phyloP scores from a whole-genome alignment of 495 filamentous ascomycete species.

The Penicillium cosmopolitanum region DNA sequence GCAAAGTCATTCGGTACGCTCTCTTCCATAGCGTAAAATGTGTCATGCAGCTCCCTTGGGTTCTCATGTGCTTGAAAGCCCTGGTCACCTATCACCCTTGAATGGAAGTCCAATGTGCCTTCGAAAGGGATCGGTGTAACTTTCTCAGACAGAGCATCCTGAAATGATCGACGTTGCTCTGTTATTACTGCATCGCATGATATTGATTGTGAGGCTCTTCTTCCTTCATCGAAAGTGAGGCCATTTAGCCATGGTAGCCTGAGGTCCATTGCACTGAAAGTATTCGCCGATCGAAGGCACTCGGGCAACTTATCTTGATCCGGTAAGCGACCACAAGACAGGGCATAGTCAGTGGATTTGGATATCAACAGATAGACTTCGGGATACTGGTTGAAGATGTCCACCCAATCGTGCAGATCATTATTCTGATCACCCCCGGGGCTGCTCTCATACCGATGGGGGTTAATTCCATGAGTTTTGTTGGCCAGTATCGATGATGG shows the following conservation, averaged over 20 bases:
- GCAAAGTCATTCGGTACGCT: too few species aligned
- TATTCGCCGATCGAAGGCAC: not conserved
- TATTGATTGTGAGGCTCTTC: too few species aligned
- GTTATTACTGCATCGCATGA: too few species aligned
- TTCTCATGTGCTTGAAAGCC: too few species aligned
- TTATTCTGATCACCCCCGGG: not conserved
- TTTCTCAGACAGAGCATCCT: too few species aligned
- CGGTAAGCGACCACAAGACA: slow-evolving; percentile 1
- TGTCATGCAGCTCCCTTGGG: too few species aligned
- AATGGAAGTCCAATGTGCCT: too few species aligned
- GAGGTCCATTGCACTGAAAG: not conserved
- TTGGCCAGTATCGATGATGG: not conserved
- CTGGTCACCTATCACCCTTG: too few species aligned
- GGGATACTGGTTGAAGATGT: not conserved
- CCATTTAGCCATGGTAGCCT: not conserved
- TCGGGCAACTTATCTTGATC: slow-evolving; percentile 1
- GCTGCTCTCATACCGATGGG: not conserved
- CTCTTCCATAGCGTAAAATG: too few species aligned
- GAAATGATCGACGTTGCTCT: too few species aligned
- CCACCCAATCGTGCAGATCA: not conserved
- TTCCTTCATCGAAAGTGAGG: too few species aligned
- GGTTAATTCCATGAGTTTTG: not conserved
- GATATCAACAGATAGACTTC: not conserved
- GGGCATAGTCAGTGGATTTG: slow-evolving; percentile 4
- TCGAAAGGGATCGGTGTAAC: too few species aligned